Percentiles rank a stretch among this genome's conserved stretches.
phyloP scores from a whole-genome alignment of 1,139 yeast species.

The Pichia sp. region DNA sequence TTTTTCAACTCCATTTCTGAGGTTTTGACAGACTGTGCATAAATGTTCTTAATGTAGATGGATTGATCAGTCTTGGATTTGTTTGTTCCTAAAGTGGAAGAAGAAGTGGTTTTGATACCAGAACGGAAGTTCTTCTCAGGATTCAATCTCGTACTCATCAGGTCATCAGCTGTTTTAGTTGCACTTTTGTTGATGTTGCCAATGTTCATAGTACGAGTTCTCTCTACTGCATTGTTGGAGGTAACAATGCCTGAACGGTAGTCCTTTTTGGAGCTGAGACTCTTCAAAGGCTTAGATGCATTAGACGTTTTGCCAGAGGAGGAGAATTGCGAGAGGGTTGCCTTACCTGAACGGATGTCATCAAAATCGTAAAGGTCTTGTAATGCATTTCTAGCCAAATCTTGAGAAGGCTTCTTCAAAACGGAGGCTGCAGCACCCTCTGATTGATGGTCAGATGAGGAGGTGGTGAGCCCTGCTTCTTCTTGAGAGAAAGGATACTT shows the following conservation, averaged over 20 bases:
- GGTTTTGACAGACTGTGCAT: constrained; percentile 12
- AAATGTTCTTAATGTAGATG: constrained; percentile 13
- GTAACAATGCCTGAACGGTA: constrained; percentile 35
- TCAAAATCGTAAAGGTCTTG: constrained; percentile 34
- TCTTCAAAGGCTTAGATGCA: constrained; percentile 7
- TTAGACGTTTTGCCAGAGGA: constrained; percentile 14
- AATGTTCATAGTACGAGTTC: constrained; percentile 27
- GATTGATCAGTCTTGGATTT: constrained; percentile 3
- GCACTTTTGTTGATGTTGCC: constrained; percentile 32
- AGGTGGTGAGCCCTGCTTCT: constrained; percentile 1
- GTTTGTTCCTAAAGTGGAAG: constrained; percentile 2
- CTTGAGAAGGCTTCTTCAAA: constrained; percentile 18
- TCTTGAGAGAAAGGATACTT: constrained; percentile 17
- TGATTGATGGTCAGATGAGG: constrained; percentile 21
- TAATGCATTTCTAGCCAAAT: constrained; percentile 24
- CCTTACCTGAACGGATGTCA: constrained; percentile 35
- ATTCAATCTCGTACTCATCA: constrained; percentile 38
- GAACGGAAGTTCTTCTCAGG: constrained; percentile 12
- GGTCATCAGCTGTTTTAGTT: constrained; percentile 33
- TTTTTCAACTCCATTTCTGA: constrained; percentile 7
- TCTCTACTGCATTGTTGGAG: constrained; percentile 32
- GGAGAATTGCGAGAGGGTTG: constrained; percentile 25
- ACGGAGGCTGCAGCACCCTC: constrained; percentile 28
- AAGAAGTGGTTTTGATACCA: constrained; percentile 11
- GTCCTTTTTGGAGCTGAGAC: constrained; percentile 16